phyloP scores from a whole-genome alignment of 495 filamentous ascomycete species.

The Aspergillus carlsbadensis region DNA sequence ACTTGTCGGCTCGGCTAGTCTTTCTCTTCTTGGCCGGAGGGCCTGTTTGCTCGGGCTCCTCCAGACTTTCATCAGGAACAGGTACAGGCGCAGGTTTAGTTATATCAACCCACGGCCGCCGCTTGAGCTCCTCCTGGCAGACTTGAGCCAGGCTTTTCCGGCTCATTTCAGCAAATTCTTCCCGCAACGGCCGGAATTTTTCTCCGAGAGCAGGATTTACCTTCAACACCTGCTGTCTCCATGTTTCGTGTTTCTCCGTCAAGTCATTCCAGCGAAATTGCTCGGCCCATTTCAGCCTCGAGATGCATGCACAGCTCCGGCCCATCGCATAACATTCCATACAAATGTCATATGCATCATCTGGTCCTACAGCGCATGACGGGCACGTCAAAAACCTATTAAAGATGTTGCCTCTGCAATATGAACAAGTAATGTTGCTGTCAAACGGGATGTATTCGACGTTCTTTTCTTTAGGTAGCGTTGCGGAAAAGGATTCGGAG shows the following conservation, averaged over 20 bases:
- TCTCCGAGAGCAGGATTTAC: slow-evolving; percentile 61
- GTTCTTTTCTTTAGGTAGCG: slow-evolving; percentile 57
- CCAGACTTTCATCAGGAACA: slow-evolving; percentile 13
- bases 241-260: slow-evolving; percentile 73
- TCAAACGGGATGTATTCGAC: slow-evolving; percentile 76
- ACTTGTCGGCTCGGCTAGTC: slow-evolving; percentile 31
- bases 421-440: slow-evolving; percentile 89
- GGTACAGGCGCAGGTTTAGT: slow-evolving; percentile 47
- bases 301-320: slow-evolving; percentile 83
- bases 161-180: slow-evolving; percentile 58
- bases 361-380: slow-evolving; percentile 61
- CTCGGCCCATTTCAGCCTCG: slow-evolving; percentile 84
- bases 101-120: slow-evolving; percentile 64
- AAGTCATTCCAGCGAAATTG: slow-evolving; percentile 85
- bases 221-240: slow-evolving; percentile 72
- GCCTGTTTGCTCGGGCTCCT: slow-evolving; percentile 28
- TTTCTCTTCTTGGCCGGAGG: slow-evolving; percentile 52
- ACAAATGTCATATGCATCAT: slow-evolving; percentile 89
- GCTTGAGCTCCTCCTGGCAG: slow-evolving; percentile 80
- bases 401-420: slow-evolving; percentile 94
- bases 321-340: slow-evolving; percentile 97
- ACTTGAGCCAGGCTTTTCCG: slow-evolving; percentile 83
- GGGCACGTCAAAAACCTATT: slow-evolving; percentile 94
- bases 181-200: slow-evolving; percentile 58
- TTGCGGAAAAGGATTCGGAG: slow-evolving; percentile 76